Evolutionary conservation across 2,329 filamentous ascomycete species (phyloP).

Genomic region (Podosphaera leucotricha): DNA sequence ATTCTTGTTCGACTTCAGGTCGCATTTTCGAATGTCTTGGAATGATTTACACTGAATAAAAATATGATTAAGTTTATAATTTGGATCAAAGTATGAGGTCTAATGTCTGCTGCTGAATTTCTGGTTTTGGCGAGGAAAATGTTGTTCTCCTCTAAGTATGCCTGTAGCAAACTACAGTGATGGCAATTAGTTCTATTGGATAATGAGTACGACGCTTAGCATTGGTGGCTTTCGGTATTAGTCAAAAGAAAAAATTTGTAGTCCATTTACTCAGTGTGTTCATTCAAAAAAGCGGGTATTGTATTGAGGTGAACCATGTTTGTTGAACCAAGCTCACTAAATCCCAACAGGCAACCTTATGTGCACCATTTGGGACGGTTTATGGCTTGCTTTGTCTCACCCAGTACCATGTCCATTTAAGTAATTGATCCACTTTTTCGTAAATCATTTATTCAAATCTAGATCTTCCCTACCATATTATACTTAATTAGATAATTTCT

Average conservation of each 20-base stretch:
- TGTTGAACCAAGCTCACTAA: not conserved
- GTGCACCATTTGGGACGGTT: not conserved
- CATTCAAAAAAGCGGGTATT: not conserved
- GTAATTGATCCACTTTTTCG: too few species aligned
- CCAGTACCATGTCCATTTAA: not conserved
- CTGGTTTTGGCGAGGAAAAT: not conserved
- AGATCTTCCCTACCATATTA: too few species aligned
- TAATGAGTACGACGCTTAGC: not conserved
- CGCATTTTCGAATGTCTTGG: conserved; percentile 39
- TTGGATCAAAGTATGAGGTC: not conserved
- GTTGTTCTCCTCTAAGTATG: not conserved
- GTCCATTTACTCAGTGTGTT: not conserved
- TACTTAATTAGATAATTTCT: too few species aligned
- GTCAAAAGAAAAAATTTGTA: not conserved
- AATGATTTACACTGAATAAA: not conserved
- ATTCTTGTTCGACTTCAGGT: conserved; percentile 97
- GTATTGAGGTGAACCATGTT: not conserved
- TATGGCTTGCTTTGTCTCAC: not conserved
- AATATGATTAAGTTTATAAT: not conserved
- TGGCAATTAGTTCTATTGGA: not conserved
- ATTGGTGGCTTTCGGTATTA: not conserved
- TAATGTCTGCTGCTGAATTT: not conserved
- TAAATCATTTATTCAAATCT: too few species aligned
- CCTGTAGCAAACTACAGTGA: not conserved
- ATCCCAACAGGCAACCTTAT: not conserved